A percentile compares a stretch with the other conserved stretches of the same genome.
Conservation (phyloP, 495 filamentous ascomycete genomes). For the Penicillium herquei region DNA sequence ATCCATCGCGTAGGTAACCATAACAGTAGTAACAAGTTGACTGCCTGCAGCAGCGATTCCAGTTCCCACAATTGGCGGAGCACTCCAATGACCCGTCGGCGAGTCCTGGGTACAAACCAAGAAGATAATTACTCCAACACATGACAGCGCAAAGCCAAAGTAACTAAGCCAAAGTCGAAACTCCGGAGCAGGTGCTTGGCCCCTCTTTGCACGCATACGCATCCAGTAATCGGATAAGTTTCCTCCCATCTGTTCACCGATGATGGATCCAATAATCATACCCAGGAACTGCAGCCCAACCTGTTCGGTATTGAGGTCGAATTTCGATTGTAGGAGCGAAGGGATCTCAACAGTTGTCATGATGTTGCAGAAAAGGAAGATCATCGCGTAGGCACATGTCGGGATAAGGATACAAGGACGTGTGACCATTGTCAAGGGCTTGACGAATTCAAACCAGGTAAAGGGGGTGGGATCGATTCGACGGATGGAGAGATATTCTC, state of each 20-base stretch:
- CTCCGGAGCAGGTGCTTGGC: neutral
- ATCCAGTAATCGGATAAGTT: slow-evolving; percentile 52
- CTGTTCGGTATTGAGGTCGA: slow-evolving; percentile 51
- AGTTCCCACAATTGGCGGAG: slow-evolving; percentile 50
- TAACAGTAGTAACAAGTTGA: slow-evolving; percentile 56
- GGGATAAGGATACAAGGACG: slow-evolving; percentile 47
- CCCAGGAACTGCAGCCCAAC: slow-evolving; percentile 54
- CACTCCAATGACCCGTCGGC: slow-evolving; percentile 34
- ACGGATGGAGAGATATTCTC: slow-evolving; percentile 41
- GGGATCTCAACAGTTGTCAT: slow-evolving; percentile 52
- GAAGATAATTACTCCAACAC: neutral
- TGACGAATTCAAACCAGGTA: slow-evolving; percentile 44
- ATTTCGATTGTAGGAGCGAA: slow-evolving; percentile 48
- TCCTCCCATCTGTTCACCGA: slow-evolving; percentile 58
- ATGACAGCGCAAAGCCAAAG: neutral
- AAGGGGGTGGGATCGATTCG: slow-evolving; percentile 51
- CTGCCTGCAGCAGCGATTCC: slow-evolving; percentile 53
- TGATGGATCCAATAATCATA: slow-evolving; percentile 52
- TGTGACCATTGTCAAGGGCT: slow-evolving; percentile 41
- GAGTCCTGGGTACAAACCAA: neutral
- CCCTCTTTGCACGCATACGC: slow-evolving; percentile 25
- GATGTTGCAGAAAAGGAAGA: slow-evolving; percentile 47
- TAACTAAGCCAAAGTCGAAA: neutral
- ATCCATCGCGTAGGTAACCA: slow-evolving; percentile 58
- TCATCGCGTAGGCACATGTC: slow-evolving; percentile 48